Base-by-base conservation (phyloP, 1,284 basidiomycete genomes). In the Phenoliferia sp. region DNA sequence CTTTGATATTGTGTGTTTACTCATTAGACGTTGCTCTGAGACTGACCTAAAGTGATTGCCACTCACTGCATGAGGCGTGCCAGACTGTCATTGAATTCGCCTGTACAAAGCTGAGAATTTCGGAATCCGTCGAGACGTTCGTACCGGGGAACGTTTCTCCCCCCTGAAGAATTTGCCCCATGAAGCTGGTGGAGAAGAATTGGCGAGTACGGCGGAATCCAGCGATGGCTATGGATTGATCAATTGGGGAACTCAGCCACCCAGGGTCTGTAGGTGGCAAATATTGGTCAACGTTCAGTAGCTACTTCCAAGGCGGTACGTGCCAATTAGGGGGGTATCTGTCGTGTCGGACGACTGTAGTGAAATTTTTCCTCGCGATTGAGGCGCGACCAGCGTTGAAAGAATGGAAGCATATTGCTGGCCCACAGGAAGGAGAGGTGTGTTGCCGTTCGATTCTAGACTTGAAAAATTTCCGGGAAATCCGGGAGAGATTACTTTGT, bases 51-150 rank as follows among this genome's bases (percentile, higher is more conserved):
- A 28, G 57, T n/a, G 22, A 44, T 28, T 29, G 59, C 16, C 16
- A 29, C 34, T 26, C n/a, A 60, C 7, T 10, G 50, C 50, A 35
- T 12, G 59, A 10, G 7, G 32, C 59, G 50, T 61, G 59, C 59
- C 59, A 61, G 10, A 61, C 59, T 12, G 59, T 61, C 59, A 61
- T 44, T 28, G 33, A 50, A 26, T 36, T 44, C 17, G 17, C 12
- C 28, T 32, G 35, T 16, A 61, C 44, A 26, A 48, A 44, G 4
- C 50, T 19, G 7, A 48, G 28, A 6, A 61, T 50, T 32, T 61
- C 36, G 33, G 26, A 32, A n/a, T 33, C 35, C 55, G 55, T 63
- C 36, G 62, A 32, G 15, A 7, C 16, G 33, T 22, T 56, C 55
- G 55, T 7, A 31, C 54, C 54, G 6, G 54, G 54, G 28, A 56